Base-by-base conservation (phyloP, 139 green algal species). In the Parachlorella kessleri region DNA sequence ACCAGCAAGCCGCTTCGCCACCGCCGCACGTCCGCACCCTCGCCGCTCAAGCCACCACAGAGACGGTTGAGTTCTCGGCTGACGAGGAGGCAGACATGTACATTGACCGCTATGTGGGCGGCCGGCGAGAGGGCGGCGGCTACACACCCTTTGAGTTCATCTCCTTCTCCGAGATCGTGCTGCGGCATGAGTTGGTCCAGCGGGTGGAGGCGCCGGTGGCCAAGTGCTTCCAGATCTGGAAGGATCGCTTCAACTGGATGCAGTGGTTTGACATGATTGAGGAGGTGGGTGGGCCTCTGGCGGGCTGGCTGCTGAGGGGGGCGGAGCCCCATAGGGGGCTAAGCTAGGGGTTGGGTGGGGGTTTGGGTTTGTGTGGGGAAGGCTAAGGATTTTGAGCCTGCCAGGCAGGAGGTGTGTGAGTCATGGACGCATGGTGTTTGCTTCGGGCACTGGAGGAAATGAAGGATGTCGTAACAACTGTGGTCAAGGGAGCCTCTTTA, bases 211-310 rank as follows among this genome's bases (percentile, higher is more conserved):
- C 38, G 1, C 76, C 81, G 32, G n/a, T 86, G 9, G 66, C 64
- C 48, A 54, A 86, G 65, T 82, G 80, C 59, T 86, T 83, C 68
- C 48, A 70, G 8, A 41, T 86, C 9, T 86, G 81, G 81, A 42
- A 35, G 0, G 54, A 82, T 42, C 68, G 82, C 26, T 72, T 87
- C 24, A 87, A 87, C 66, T 87, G 82, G 82, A 41, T 82, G 48
- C 39, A 84, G 32, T 87, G 82, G 82, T 87, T 87, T 74, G 72
- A 74, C 42, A 81, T 87, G 71, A 87, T 87, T 70, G 82, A 87
- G 14, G 77, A 84, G 64, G 54, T 81, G 53, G 7, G 69, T 4
- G 9, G 21, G 14, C 63, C 63, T 37, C n/a, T n/a, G n/a, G n/a
- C n/a, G n/a, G n/a, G n/a, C n/a, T n/a, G n/a, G n/a, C n/a, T n/a